Percentiles rank a stretch among this genome's conserved stretches.
Evolutionary conservation across 139 green algal species (phyloP).

Genomic region (Chlorella sp.): DNA sequence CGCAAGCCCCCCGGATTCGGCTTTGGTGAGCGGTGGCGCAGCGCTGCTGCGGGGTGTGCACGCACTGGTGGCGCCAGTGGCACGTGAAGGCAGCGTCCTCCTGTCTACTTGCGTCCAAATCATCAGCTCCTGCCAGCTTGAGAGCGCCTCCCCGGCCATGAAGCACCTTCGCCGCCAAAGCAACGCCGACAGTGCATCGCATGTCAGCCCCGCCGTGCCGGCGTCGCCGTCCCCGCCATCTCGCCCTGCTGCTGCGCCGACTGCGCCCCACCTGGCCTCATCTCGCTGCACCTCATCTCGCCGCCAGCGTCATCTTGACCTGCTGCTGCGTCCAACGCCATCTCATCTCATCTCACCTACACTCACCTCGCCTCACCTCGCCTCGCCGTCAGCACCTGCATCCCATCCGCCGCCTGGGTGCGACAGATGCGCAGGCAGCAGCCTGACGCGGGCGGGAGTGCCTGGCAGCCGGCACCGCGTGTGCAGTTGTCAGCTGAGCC

Average conservation of each 20-base stretch:
- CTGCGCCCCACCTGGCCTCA: neutral
- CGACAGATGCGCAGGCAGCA: neutral
- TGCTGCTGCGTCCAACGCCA: neutral
- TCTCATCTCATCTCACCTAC: neutral
- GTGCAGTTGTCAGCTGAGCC: no score
- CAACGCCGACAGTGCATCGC: neutral
- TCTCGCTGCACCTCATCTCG: neutral
- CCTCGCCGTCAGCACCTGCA: neutral
- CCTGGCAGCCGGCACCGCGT: no score
- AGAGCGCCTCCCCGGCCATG: no score
- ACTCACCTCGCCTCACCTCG: neutral
- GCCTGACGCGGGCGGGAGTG: no score
- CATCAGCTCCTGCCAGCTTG: no score
- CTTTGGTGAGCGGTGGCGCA: constrained; percentile 41
- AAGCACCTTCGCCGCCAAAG: neutral
- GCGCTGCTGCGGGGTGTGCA: no score
- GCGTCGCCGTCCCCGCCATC: neutral
- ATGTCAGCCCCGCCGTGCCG: neutral
- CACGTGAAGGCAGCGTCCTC: no score
- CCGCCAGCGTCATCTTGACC: neutral
- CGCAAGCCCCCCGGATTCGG: constrained; percentile 65
- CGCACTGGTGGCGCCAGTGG: neutral
- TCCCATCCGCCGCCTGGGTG: neutral
- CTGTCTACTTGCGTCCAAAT: no score
- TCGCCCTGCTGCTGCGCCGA: neutral